Base-by-base conservation (phyloP, 2,329 filamentous ascomycete species). In the Chalaropsis ovoidea region DNA sequence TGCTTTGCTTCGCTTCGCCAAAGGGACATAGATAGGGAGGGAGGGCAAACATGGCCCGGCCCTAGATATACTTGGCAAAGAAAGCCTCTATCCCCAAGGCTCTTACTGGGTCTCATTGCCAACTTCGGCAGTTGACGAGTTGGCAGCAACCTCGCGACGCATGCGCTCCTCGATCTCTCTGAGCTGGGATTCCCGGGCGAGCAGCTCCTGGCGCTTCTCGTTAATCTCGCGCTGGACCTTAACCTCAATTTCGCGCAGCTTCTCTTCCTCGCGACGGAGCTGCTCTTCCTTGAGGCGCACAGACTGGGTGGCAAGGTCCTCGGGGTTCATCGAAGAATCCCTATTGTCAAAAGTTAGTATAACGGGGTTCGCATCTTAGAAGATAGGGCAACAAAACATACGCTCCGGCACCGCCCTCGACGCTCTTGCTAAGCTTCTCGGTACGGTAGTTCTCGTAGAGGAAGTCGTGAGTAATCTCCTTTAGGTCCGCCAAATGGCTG, bases 381-480 rank as follows among this genome's bases (percentile, higher is more conserved):
- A 47, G 54, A 63, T 45, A 45, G 58, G 24, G 8, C n/a, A 4
- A 22, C 63, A 66, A 68, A 68, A 90, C 91, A 72, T 89, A 96
- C 91, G 86, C 85, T 84, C 86, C 84, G 78, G 86, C 83, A 78
- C 89, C 89, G 76, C 90, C 90, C 75, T 96, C 92, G 72, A 99
- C 94, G 76, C 91, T 96, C 90, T 97, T 99, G 82, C 90, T 95
- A 73, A 99, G 89, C 82, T 97, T 97, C 89, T 99, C 94, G 74
- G 94, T 99, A 90, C 94, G 91, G 84, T 99, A 99, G 81, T 99
- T 99, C 77, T 99, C 94, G 80, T 99, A 99, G 70, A 99, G 81
- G 87, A 99, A 99, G 78, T 99, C 94, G 78, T 99, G 94, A 63
- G 94, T 99, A 75, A 99, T 99, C 78, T 99, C 94, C 86, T 99